phyloP scores from a whole-genome alignment of 257 asterid species.

The Buddleja alternifolia region DNA sequence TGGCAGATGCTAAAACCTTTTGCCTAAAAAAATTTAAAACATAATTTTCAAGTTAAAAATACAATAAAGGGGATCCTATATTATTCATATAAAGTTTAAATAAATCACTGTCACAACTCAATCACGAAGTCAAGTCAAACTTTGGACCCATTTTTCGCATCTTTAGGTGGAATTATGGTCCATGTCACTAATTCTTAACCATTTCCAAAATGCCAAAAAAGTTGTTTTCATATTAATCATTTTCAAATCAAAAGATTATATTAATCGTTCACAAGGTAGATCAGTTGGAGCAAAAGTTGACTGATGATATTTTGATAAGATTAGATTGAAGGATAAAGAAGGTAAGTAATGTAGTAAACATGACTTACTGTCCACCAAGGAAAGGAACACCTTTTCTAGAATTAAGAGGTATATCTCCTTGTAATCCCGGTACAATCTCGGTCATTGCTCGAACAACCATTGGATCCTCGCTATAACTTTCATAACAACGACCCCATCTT shows the following conservation, averaged over 20 bases:
- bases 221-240: not conserved
- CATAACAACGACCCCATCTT: constrained; percentile 59
- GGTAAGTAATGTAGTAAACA: not conserved
- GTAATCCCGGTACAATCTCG: constrained; percentile 46
- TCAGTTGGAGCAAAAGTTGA: not conserved
- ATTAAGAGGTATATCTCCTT: constrained; percentile 43
- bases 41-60: not conserved
- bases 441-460: constrained; percentile 46
- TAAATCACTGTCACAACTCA: no score
- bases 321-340: not conserved
- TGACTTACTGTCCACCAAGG: constrained; percentile 44
- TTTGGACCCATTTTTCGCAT: not conserved
- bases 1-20: constrained; percentile 60
- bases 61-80: not conserved
- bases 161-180: constrained; percentile 24
- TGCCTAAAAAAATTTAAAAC: constrained; percentile 24
- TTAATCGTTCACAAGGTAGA: not conserved
- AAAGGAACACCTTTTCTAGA: constrained; percentile 40
- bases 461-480: constrained; percentile 52
- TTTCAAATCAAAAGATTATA: not conserved
- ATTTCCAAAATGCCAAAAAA: not conserved
- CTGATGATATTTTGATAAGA: not conserved
- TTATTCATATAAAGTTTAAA: no score
- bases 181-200: not conserved
- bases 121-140: not conserved